Percentiles rank a stretch among this genome's conserved stretches.
Conservation (phyloP, 805 yeast species). For the Myxozyma nipponensis region DNA sequence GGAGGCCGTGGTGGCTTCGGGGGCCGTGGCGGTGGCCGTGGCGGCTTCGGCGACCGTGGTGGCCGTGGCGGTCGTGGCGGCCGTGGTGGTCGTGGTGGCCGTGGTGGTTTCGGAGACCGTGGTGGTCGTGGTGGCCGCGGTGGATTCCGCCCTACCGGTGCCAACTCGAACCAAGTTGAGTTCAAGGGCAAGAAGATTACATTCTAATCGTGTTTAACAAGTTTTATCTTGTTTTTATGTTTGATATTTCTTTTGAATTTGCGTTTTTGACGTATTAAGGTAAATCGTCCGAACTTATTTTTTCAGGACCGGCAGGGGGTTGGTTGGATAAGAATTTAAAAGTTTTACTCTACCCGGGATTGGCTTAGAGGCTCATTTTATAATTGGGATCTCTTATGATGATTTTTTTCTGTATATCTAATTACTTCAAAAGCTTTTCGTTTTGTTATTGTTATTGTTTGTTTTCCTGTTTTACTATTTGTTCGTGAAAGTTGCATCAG, state of each 20-base stretch:
- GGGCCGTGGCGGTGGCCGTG: constrained; percentile 38
- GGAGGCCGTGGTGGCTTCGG: constrained; percentile 41
- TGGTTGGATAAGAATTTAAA: no score
- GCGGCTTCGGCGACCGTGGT: constrained; percentile 29
- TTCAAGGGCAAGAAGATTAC: constrained; percentile 63
- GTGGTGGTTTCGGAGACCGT: constrained; percentile 34
- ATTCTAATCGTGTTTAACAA: constrained; percentile 30
- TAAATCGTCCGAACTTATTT: no score
- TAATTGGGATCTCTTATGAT: no score
- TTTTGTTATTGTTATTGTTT: neutral
- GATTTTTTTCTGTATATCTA: no score
- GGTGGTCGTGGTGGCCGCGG: constrained; percentile 30
- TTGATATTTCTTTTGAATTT: no score
- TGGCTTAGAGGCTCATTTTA: no score
- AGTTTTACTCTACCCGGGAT: no score
- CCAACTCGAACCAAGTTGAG: constrained; percentile 56
- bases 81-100: constrained; percentile 32
- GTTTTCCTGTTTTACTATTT: neutral
- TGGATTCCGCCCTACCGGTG: constrained; percentile 47
- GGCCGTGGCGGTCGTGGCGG: constrained; percentile 39
- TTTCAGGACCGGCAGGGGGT: no score
- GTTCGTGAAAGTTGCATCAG: neutral
- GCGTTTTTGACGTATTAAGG: no score
- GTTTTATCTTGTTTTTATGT: no score
- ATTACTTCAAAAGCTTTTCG: no score